phyloP scores from a whole-genome alignment of 805 yeast species.

The Yarrowia sp. region DNA sequence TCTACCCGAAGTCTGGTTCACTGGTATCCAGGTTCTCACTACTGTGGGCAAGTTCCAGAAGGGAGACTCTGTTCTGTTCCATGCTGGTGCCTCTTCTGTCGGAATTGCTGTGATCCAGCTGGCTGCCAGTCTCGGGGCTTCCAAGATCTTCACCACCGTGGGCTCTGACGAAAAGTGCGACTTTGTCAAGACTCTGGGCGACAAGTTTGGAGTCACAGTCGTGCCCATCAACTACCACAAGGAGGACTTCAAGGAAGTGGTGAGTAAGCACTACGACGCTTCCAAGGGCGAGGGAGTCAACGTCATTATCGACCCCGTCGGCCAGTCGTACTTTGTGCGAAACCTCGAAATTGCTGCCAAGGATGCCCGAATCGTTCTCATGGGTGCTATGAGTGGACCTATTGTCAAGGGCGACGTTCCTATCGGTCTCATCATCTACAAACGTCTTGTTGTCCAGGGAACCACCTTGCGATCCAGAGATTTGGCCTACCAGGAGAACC shows the following conservation, averaged over 20 bases:
- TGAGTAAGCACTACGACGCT: conserved; percentile 30
- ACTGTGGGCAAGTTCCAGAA: conserved; percentile 34
- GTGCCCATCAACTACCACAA: conserved; percentile 35
- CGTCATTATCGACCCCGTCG: conserved; percentile 37
- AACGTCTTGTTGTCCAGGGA: conserved; percentile 35
- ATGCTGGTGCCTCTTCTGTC: conserved; percentile 39
- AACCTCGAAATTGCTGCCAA: conserved; percentile 32
- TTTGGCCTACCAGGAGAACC: conserved; percentile 31
- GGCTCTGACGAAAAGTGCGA: conserved; percentile 34
- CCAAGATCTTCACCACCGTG: conserved; percentile 38
- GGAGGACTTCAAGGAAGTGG: conserved; percentile 32
- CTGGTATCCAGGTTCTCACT: conserved; percentile 39
- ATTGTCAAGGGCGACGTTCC: conserved; percentile 29
- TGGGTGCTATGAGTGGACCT: conserved; percentile 34
- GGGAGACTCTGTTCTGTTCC: conserved; percentile 37
- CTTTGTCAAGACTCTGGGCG: conserved; percentile 30
- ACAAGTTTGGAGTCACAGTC: conserved; percentile 32
- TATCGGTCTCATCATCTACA: conserved; percentile 32
- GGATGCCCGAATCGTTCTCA: conserved; percentile 35
- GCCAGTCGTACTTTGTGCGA: conserved; percentile 31
- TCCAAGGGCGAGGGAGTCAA: conserved; percentile 33
- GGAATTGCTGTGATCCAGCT: conserved; percentile 41
- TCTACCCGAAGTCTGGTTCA: conserved; percentile 40
- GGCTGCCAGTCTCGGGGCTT: conserved; percentile 40
- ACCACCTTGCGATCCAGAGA: conserved; percentile 36